phyloP scores from a whole-genome alignment of 306 rosid genomes.

The Neltuma alba region DNA sequence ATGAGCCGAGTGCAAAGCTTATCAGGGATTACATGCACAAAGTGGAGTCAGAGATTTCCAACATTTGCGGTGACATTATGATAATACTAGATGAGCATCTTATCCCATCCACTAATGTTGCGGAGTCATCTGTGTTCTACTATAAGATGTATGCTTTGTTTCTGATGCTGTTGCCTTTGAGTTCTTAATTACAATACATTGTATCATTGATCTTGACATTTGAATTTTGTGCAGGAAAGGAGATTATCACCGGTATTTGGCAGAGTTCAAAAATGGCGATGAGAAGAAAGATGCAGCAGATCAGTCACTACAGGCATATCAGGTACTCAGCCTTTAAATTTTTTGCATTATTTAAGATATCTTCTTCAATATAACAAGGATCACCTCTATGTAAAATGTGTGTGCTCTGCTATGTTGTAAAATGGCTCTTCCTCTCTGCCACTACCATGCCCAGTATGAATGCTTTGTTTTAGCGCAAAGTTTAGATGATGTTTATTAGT shows the following conservation, averaged over 20 bases:
- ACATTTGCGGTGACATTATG: slow-evolving; percentile 51
- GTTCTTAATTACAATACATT: not conserved
- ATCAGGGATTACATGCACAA: slow-evolving; percentile 38
- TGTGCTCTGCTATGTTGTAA: not conserved
- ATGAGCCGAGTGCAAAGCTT: slow-evolving; percentile 40
- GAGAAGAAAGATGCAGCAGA: slow-evolving; percentile 50
- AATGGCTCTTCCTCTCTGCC: not conserved
- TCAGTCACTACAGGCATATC: slow-evolving; percentile 48
- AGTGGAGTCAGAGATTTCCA: slow-evolving; percentile 49
- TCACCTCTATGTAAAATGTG: not conserved
- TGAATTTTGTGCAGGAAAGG: slow-evolving; percentile 50
- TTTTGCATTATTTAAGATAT: not conserved
- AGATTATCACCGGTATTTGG: slow-evolving; percentile 45
- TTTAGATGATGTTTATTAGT: not conserved
- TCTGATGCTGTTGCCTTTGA: not conserved
- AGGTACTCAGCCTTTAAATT: slow-evolving; percentile 33
- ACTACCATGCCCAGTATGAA: slow-evolving; percentile 5
- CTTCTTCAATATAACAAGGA: not conserved
- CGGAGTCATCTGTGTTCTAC: slow-evolving; percentile 44
- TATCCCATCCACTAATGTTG: slow-evolving; percentile 45
- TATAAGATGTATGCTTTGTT: slow-evolving; percentile 46
- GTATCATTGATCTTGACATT: not conserved
- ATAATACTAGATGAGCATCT: slow-evolving; percentile 53
- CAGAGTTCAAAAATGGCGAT: slow-evolving; percentile 41
- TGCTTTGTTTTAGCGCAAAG: not conserved